Percentiles rank a stretch among this genome's conserved stretches.
Evolutionary conservation across 2,329 filamentous ascomycete species (phyloP).

Genomic region (Ambrosiella beaveri): DNA sequence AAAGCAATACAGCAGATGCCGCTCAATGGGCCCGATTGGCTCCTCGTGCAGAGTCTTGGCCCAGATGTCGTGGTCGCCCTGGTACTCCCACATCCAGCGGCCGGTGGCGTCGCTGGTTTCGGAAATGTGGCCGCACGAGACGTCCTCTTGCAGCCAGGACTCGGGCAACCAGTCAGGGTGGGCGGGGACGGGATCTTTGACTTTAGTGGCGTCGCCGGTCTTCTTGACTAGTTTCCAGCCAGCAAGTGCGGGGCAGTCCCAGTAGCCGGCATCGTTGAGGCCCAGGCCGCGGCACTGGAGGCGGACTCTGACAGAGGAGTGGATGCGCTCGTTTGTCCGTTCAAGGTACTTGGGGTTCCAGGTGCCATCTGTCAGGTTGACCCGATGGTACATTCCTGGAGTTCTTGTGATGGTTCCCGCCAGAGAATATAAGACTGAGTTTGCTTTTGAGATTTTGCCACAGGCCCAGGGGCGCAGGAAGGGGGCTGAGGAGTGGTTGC

Average conservation of each 20-base stretch:
- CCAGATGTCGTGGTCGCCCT: constrained; percentile 25
- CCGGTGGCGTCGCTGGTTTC: constrained; percentile 17
- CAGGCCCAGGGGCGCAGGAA: constrained; percentile 29
- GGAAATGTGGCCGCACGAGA: constrained; percentile 11
- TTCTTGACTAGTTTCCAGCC: constrained; percentile 24
- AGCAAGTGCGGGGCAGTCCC: constrained; percentile 28
- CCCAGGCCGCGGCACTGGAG: constrained; percentile 33
- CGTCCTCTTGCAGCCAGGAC: constrained; percentile 13
- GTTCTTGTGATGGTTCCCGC: constrained; percentile 26
- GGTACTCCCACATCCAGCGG: constrained; percentile 39
- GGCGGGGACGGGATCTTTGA: neutral
- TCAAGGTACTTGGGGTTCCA: constrained; percentile 25
- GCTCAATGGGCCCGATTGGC: constrained; percentile 34
- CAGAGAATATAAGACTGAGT: constrained; percentile 27
- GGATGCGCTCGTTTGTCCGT: constrained; percentile 38
- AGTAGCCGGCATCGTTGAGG: constrained; percentile 30
- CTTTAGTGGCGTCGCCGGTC: neutral
- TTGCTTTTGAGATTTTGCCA: constrained; percentile 26
- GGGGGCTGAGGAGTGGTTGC: neutral
- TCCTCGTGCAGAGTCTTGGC: constrained; percentile 33
- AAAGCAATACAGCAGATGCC: constrained; percentile 28
- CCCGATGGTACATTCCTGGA: constrained; percentile 31
- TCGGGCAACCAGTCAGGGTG: constrained; percentile 5
- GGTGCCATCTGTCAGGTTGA: constrained; percentile 24
- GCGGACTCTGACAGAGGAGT: constrained; percentile 36